Base-by-base conservation (phyloP, 768 basidiomycete species). In the Tylopilus vinaceipallidus region DNA sequence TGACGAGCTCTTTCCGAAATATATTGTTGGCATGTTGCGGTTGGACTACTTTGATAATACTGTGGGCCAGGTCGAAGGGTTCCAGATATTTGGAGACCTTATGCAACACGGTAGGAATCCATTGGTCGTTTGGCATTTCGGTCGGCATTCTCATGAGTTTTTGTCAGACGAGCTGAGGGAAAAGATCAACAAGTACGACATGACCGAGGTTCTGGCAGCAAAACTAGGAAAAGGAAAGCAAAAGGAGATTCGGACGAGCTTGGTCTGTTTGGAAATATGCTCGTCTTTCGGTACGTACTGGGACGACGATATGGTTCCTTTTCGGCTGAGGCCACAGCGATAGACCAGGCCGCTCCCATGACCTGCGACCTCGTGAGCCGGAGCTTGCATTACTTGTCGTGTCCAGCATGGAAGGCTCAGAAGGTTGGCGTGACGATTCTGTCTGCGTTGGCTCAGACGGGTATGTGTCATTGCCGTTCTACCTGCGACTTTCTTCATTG, bases 41-140 rank as follows among this genome's bases (percentile, higher is more conserved):
- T 33, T 52, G 14, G 56, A 63, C 43, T 64, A 50, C 36, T 64
- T 63, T 16, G 59, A 63, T 7, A 59, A 63, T 27, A 59, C 62
- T 14, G 47, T 64, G 0, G 62, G 61, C 10, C 41, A 4, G 17
- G 43, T 62, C 1, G 62, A 63, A 42, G 61, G 62, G 12, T 63
- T 64, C 33, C 62, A 63, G 37, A 51, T 63, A 1, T 63, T 63
- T 16, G 38, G 42, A 2, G 47, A 63, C 22, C 43, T 63, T 6
- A 61, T 63, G 57, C 47, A 52, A 36, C 30, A 57, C 4, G 52
- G 62, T 63, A 54, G 52, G n/a, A n/a, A n/a, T n/a, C n/a, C n/a
- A n/a, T 23, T 13, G 8, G 12, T 29, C 27, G 6, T 29, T 29
- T 6, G 6, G 6, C 12, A 29, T 12, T 29, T 29, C 6, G n/a